A percentile compares a stretch with the other conserved stretches of the same genome.
phyloP scores from a whole-genome alignment of 352 stramenopile species.

The Globisporangium polare region DNA sequence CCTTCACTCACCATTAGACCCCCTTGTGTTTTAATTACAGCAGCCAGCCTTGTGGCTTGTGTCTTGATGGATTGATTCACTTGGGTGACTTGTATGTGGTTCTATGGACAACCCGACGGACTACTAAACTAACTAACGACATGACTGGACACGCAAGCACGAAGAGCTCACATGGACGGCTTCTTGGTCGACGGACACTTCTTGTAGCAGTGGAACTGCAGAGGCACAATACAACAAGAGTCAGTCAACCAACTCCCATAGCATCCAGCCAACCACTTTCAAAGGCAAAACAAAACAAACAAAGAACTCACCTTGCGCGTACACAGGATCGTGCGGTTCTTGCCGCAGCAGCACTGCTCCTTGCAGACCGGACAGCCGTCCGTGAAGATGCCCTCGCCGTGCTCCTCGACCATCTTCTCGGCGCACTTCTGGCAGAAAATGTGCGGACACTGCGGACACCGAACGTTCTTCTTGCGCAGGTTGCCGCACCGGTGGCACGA shows the following conservation, averaged over 20 bases:
- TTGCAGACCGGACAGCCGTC: slow-evolving; percentile 86
- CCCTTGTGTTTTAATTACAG: neutral
- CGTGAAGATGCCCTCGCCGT: slow-evolving; percentile 69
- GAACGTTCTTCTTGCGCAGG: slow-evolving; percentile 85
- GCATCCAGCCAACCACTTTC: neutral
- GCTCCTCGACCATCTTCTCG: slow-evolving; percentile 88
- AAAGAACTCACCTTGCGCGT: slow-evolving; percentile 46
- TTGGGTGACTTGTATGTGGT: neutral
- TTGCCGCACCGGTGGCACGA: slow-evolving; percentile 88
- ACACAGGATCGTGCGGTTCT: slow-evolving; percentile 72
- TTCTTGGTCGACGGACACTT: slow-evolving; percentile 85
- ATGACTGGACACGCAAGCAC: neutral
- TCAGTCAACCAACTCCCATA: neutral
- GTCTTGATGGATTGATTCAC: neutral
- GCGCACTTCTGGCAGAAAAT: slow-evolving; percentile 88
- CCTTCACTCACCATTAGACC: neutral
- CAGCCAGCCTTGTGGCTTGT: neutral
- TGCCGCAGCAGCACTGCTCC: slow-evolving; percentile 84
- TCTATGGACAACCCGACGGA: neutral
- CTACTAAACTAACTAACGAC: slow-evolving; percentile 1
- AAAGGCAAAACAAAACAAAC: too few relatives aligned
- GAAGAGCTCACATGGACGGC: slow-evolving; percentile 18
- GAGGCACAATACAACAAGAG: neutral
- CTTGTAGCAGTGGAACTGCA: slow-evolving; percentile 88
- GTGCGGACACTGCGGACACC: slow-evolving; percentile 78